These are phyloP conservation scores for Phytophthora pisi DNA, from an alignment of 352 stramenopile species.

Conservation along the genomic window DNA sequence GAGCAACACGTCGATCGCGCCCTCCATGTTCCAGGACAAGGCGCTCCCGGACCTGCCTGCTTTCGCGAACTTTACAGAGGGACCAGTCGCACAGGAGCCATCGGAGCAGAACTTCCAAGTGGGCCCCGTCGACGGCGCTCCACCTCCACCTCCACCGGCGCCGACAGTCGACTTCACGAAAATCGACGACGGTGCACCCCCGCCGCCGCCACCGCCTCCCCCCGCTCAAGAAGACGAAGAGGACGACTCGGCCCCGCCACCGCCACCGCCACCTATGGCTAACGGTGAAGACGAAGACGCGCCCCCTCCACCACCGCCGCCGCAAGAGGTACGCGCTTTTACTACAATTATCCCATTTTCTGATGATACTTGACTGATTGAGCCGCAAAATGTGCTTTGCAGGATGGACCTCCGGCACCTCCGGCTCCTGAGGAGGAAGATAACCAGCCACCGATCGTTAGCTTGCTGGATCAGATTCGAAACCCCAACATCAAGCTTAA, in stretches of 20 bases:
- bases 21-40: slow-evolving; percentile 87
- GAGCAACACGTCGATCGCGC: slow-evolving; percentile 70
- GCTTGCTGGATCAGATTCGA: slow-evolving; percentile 67
- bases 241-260: slow-evolving; percentile 49
- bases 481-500: slow-evolving; percentile 63
- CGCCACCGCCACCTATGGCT: slow-evolving; percentile 46
- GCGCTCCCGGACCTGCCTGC: slow-evolving; percentile 69
- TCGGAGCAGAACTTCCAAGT: slow-evolving; percentile 60
- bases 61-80: slow-evolving; percentile 69
- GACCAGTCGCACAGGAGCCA: slow-evolving; percentile 67
- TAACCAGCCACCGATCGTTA: slow-evolving; percentile 31
- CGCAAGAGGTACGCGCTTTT: slow-evolving; percentile 36
- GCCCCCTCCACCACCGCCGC: slow-evolving; percentile 52
- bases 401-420: slow-evolving; percentile 42
- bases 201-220: slow-evolving; percentile 61
- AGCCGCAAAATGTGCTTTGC: slow-evolving; percentile 1
- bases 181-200: slow-evolving; percentile 49
- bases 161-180: slow-evolving; percentile 66
- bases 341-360: background rate
- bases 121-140: slow-evolving; percentile 65
- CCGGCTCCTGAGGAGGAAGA: slow-evolving; percentile 39
- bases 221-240: slow-evolving; percentile 39
- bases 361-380: background rate
- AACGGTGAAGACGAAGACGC: slow-evolving; percentile 46
- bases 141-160: slow-evolving; percentile 65